Evolutionary conservation across 2,329 filamentous ascomycete species (phyloP).

Genomic region (Coleophoma eucalyptorum): DNA sequence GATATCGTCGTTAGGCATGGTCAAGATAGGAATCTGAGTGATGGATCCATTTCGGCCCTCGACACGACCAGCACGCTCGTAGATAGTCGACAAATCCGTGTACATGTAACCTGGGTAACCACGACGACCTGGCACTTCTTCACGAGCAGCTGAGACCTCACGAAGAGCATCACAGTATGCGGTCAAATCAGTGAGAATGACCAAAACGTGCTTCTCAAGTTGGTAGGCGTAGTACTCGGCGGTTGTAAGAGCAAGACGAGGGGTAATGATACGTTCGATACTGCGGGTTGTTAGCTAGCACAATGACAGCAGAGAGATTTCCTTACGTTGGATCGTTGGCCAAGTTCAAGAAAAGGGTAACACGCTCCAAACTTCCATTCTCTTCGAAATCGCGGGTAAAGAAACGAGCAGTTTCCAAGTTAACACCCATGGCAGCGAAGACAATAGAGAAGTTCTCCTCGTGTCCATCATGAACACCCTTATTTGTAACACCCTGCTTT

Average conservation of each 20-base stretch:
- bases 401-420: constrained; percentile 97
- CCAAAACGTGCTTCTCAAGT: constrained; percentile 98
- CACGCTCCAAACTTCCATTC: constrained; percentile 97
- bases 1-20: constrained; percentile 99
- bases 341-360: constrained; percentile 97
- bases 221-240: constrained; percentile 99
- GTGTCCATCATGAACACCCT: constrained; percentile 93
- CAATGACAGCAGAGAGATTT: background rate
- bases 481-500: constrained; percentile 71
- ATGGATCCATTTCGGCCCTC: constrained; percentile 96
- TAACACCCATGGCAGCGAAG: constrained; percentile 99
- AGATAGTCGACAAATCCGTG: constrained; percentile 99
- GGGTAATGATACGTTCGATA: constrained; percentile 99
- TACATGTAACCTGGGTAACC: constrained; percentile 99
- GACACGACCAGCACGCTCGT: constrained; percentile 98
- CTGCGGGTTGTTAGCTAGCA: constrained; percentile 38
- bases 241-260: constrained; percentile 94
- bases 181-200: constrained; percentile 96
- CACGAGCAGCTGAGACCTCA: constrained; percentile 95
- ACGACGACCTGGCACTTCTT: constrained; percentile 98
- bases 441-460: constrained; percentile 99
- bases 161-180: constrained; percentile 98
- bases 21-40: constrained; percentile 97
- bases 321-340: constrained; percentile 96
- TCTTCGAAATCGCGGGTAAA: constrained; percentile 99